Percentiles rank a stretch among this genome's conserved stretches.
Evolutionary conservation across 352 stramenopile genomes (phyloP).

Genomic region (Heterotrichella gracilis): DNA sequence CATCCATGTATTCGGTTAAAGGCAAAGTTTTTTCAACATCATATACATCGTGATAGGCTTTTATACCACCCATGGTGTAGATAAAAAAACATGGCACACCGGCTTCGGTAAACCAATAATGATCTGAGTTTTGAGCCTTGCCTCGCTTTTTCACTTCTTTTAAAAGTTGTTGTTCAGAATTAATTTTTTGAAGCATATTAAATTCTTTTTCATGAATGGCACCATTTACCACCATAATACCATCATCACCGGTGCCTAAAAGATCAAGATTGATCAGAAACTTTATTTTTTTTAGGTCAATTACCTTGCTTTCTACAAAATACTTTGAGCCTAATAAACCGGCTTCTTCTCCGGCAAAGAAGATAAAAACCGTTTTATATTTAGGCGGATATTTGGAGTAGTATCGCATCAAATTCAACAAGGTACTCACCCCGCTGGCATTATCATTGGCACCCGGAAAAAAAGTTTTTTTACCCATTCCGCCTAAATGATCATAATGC

Average conservation of each 20-base stretch:
- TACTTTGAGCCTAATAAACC: background rate
- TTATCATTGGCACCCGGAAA: background rate
- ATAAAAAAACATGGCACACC: background rate
- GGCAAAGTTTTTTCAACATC: constrained; percentile 6
- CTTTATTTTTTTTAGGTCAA: constrained; percentile 1
- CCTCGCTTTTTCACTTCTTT: constrained; percentile 2
- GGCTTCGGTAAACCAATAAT: background rate
- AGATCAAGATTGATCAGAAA: background rate
- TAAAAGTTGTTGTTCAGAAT: background rate
- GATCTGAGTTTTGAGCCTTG: background rate
- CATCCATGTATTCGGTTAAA: background rate
- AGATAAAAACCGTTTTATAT: background rate
- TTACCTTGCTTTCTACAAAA: background rate
- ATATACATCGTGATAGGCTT: background rate
- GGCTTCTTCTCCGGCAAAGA: background rate
- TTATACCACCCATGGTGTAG: background rate
- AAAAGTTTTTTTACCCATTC: background rate
- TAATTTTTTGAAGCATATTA: background rate
- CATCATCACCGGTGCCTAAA: background rate
- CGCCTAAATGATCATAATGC: constrained; percentile 1
- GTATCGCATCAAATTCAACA: background rate
- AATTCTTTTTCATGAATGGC: constrained; percentile 3
- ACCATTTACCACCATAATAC: constrained; percentile 3
- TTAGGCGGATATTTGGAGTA: background rate
- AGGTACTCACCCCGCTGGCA: background rate